Evolutionary conservation across 345 rosid species (phyloP).

Genomic region (Streptanthus diversifolius): DNA sequence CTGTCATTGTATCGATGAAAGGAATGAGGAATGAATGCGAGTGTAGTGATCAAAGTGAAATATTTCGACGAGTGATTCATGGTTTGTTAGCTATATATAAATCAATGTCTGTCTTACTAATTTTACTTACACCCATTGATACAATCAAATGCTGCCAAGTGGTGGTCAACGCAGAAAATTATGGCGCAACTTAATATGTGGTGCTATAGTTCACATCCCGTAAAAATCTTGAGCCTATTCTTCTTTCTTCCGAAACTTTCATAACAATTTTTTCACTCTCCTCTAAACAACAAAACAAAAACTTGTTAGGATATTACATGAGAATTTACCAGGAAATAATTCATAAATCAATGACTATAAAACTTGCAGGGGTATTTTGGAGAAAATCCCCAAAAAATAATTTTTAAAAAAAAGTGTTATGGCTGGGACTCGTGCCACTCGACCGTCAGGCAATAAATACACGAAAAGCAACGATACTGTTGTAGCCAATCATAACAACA

Average conservation of each 20-base stretch:
- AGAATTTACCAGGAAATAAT: too few species aligned
- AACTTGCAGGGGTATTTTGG: too few species aligned
- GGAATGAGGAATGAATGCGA: not conserved
- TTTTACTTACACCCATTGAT: not conserved
- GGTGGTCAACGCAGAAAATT: slow-evolving; percentile 21
- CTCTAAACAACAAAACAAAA: too few species aligned
- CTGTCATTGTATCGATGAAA: slow-evolving; percentile 59
- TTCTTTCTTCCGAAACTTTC: not conserved
- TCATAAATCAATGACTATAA: too few species aligned
- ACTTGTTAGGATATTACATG: too few species aligned
- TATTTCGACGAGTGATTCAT: not conserved
- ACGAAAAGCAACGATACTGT: not conserved
- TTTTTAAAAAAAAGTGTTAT: too few species aligned
- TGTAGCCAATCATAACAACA: not conserved
- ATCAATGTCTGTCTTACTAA: not conserved
- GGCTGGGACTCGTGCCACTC: too few species aligned
- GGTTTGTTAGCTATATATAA: not conserved
- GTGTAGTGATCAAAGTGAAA: slow-evolving; percentile 4
- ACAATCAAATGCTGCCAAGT: slow-evolving; percentile 1
- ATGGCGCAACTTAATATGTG: slow-evolving; percentile 14
- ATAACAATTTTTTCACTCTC: too few species aligned
- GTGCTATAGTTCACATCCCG: not conserved
- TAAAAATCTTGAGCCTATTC: not conserved
- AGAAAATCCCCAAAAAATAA: too few species aligned
- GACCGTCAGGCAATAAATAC: too few species aligned